Evolutionary conservation across 345 rosid genomes (phyloP).

Genomic region (Eucalyptus erythrocorys): DNA sequence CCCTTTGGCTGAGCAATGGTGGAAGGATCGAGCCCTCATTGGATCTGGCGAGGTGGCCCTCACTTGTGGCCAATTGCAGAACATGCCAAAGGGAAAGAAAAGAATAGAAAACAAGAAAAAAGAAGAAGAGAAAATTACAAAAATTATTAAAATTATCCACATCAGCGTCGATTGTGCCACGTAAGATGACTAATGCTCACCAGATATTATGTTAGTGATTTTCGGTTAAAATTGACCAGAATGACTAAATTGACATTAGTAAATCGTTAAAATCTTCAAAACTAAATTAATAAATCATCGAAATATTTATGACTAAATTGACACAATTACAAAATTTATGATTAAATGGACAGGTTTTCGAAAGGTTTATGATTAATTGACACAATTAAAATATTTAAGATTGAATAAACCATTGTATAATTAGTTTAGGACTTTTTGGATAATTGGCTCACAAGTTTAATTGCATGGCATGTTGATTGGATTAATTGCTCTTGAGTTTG

Average conservation of each 20-base stretch:
- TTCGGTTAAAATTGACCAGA: rapidly evolving
- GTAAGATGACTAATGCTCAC: rapidly evolving
- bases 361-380: too few relatives aligned
- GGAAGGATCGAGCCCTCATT: rapidly evolving
- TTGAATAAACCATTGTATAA: rapidly evolving
- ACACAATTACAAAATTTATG: rapidly evolving
- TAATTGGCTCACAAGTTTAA: neutral
- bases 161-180: rapidly evolving
- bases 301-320: rapidly evolving
- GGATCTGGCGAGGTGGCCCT: rapidly evolving
- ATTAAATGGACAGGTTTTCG: rapidly evolving
- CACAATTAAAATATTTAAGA: rapidly evolving
- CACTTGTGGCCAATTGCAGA: rapidly evolving
- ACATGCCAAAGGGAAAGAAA: rapidly evolving
- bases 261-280: neutral
- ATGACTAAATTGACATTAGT: neutral
- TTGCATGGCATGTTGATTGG: neutral
- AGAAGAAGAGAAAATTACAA: too few relatives aligned
- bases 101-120: too few relatives aligned
- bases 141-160: neutral
- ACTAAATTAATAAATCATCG: neutral
- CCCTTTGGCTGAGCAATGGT: rapidly evolving
- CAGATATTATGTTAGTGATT: rapidly evolving
- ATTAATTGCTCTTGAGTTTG: neutral
- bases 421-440: neutral